phyloP scores from a whole-genome alignment of 768 basidiomycete genomes.

The Pluteus cervinus region DNA sequence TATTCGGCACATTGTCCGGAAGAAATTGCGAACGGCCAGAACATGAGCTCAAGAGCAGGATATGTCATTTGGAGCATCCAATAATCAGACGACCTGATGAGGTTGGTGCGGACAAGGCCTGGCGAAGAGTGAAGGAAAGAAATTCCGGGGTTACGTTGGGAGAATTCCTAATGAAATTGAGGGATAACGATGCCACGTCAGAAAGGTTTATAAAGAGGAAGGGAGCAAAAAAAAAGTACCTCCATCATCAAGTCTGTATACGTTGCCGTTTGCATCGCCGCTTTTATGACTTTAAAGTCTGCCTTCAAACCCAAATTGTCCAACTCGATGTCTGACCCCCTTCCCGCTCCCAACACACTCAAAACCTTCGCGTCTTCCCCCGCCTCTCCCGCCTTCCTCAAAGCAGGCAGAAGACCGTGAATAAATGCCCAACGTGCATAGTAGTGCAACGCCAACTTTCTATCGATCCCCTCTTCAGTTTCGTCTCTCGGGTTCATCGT shows the following conservation, averaged over 20 bases:
- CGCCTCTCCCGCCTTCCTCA: conserved; percentile 35
- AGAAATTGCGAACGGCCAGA: conserved; percentile 18
- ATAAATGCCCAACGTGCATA: conserved; percentile 46
- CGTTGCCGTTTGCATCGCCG: conserved; percentile 28
- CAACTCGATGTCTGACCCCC: conserved; percentile 30
- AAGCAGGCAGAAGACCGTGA: conserved; percentile 35
- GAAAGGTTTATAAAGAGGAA: neutral
- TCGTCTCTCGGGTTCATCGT: conserved; percentile 30
- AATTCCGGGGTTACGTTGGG: conserved; percentile 21
- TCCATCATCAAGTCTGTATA: conserved; percentile 53
- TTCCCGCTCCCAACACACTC: conserved; percentile 31
- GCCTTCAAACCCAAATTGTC: conserved; percentile 50
- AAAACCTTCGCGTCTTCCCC: conserved; percentile 47
- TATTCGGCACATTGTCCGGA: conserved; percentile 27
- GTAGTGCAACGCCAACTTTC: conserved; percentile 35
- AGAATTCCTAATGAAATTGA: conserved; percentile 20
- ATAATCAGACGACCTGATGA: conserved; percentile 21
- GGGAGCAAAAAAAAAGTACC: conserved; percentile 22
- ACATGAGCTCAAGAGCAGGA: conserved; percentile 12
- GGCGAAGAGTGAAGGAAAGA: conserved; percentile 32
- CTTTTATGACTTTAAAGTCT: conserved; percentile 28
- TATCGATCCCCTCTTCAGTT: conserved; percentile 40
- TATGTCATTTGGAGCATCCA: conserved; percentile 14
- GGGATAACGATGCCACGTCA: neutral
- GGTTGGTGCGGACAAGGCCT: conserved; percentile 29